phyloP scores from a whole-genome alignment of 805 yeast species.

The Phaffomyces thermotolerans region DNA sequence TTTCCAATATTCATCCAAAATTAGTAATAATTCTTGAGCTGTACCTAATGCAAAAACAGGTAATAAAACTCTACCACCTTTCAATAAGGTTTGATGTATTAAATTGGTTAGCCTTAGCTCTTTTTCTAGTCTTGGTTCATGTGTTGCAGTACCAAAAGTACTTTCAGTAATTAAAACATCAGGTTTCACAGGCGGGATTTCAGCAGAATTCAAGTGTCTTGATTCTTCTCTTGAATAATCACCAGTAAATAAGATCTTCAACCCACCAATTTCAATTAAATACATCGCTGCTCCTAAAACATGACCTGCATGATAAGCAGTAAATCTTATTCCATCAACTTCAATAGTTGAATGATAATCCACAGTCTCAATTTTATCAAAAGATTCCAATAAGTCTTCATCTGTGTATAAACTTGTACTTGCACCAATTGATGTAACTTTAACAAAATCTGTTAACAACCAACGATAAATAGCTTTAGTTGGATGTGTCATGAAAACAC shows the following conservation, averaged over 20 bases:
- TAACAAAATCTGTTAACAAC: conserved; percentile 88
- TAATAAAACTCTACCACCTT: conserved; percentile 86
- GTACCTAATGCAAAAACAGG: conserved; percentile 97
- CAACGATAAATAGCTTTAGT: conserved; percentile 97
- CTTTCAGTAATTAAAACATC: conserved; percentile 91
- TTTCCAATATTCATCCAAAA: conserved; percentile 93
- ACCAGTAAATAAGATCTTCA: conserved; percentile 86
- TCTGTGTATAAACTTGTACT: conserved; percentile 62
- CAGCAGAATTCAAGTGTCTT: conserved; percentile 92
- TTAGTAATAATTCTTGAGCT: conserved; percentile 87
- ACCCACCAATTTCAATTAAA: conserved; percentile 88
- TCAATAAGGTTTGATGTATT: conserved; percentile 73
- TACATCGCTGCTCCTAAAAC: conserved; percentile 99
- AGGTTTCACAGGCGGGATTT: conserved; percentile 81
- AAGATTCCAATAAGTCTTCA: conserved; percentile 81
- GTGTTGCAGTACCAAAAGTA: conserved; percentile 96
- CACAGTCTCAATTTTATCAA: conserved; percentile 85
- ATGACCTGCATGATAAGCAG: conserved; percentile 99
- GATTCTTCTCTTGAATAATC: conserved; percentile 95
- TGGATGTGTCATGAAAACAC: conserved; percentile 98
- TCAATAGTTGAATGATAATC: conserved; percentile 95
- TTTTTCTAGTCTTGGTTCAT: conserved; percentile 81
- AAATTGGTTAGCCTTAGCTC: conserved; percentile 75
- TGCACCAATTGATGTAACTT: conserved; percentile 64
- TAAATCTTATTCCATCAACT: conserved; percentile 88